Percentiles rank a stretch among this genome's conserved stretches.
These are phyloP conservation scores for Zygosaccharomyces pseudobailii DNA, from an alignment of 1,139 yeast species.

Conservation along the genomic window DNA sequence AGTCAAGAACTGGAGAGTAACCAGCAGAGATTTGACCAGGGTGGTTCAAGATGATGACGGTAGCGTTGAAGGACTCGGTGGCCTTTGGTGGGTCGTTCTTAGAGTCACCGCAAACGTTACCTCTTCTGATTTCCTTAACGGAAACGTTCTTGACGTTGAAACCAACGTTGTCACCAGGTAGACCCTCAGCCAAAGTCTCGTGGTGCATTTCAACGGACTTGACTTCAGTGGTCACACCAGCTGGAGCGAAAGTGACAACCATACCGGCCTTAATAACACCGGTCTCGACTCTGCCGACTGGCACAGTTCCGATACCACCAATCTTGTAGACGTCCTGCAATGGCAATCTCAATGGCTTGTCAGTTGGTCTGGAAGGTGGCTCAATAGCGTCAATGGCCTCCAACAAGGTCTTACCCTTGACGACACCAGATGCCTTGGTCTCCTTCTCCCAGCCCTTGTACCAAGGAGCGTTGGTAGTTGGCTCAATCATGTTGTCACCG, in stretches of 20 bases:
- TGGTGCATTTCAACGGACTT: constrained; percentile 94
- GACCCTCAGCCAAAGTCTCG: constrained; percentile 80
- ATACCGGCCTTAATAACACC: constrained; percentile 89
- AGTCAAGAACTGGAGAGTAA: constrained; percentile 89
- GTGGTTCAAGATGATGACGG: constrained; percentile 86
- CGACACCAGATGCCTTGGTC: constrained; percentile 66
- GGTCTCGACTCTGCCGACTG: constrained; percentile 93
- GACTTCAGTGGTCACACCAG: constrained; percentile 90
- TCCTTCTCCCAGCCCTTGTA: constrained; percentile 89
- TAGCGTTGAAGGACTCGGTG: constrained; percentile 80
- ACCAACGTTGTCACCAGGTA: constrained; percentile 94
- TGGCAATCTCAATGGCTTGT: constrained; percentile 88
- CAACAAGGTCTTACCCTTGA: constrained; percentile 80
- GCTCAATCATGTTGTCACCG: constrained; percentile 91
- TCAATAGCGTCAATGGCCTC: constrained; percentile 86
- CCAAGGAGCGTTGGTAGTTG: constrained; percentile 81
- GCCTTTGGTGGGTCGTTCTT: constrained; percentile 91
- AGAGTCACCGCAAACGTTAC: constrained; percentile 94
- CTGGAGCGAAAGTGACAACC: constrained; percentile 88
- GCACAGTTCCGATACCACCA: constrained; percentile 92
- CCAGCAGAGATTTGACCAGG: constrained; percentile 93
- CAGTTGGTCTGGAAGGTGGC: constrained; percentile 81
- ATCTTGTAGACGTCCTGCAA: constrained; percentile 91
- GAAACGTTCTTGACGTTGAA: constrained; percentile 94
- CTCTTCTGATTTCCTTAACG: constrained; percentile 91